Evolutionary conservation across 441 rosid genomes (phyloP).

Genomic region (Populus hybrid): DNA sequence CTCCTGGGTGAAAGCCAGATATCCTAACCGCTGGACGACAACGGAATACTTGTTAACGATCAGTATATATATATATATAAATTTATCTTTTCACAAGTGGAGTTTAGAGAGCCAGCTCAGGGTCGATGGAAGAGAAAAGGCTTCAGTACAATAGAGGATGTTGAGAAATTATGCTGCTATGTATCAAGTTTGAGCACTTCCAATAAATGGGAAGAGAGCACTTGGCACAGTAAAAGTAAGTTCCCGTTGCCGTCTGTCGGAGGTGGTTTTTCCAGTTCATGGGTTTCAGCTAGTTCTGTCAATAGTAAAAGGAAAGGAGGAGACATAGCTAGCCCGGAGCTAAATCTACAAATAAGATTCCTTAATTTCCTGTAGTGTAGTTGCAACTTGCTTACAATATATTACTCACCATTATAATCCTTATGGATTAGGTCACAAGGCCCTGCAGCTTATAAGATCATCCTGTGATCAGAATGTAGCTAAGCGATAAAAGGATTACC

Average conservation of each 20-base stretch:
- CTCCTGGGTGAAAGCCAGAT: conserved; percentile 98
- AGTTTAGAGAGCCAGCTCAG: not conserved
- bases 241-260: not conserved
- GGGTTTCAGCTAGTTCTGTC: not conserved
- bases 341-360: not conserved
- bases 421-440: too few species aligned
- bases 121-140: not conserved
- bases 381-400: too few species aligned
- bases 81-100: not conserved
- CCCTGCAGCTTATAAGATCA: too few species aligned
- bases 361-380: not conserved
- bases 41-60: conserved; percentile 28
- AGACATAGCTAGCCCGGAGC: not conserved
- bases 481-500: too few species aligned
- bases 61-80: too few species aligned
- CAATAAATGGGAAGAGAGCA: not conserved
- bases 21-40: conserved; percentile 99
- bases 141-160: not conserved
- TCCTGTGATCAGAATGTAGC: too few species aligned
- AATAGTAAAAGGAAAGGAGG: not conserved
- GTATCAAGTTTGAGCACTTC: not conserved
- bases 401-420: too few species aligned
- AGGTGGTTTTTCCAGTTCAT: not conserved
- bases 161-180: not conserved
- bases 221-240: not conserved